Evolutionary conservation across 1,284 basidiomycete species (phyloP).

Genomic region (Austropuccinia psidii): DNA sequence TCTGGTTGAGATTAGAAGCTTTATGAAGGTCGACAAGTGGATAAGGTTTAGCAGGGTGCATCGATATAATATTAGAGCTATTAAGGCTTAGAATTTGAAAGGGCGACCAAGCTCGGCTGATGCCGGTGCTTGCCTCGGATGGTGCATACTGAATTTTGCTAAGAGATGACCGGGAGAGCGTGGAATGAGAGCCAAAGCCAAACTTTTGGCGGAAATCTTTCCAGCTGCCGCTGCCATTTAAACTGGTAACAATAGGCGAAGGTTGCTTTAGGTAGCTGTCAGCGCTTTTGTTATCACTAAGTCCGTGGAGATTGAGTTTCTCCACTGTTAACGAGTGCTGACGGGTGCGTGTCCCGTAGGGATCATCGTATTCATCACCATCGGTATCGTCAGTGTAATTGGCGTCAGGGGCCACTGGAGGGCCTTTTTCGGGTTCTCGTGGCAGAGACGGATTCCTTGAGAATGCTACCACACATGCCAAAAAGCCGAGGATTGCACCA

Average conservation of each 20-base stretch:
- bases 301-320: slow-evolving; percentile 19
- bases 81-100: slow-evolving; percentile 19
- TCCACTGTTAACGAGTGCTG: slow-evolving; percentile 17
- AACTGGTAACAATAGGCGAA: background rate
- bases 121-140: slow-evolving; percentile 1
- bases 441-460: slow-evolving; percentile 26
- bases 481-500: slow-evolving; percentile 24
- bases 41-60: background rate
- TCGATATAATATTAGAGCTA: background rate
- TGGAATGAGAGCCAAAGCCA: background rate
- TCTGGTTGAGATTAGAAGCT: background rate
- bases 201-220: background rate
- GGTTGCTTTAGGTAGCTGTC: background rate
- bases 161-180: background rate
- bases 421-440: slow-evolving; percentile 14
- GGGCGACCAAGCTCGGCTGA: background rate
- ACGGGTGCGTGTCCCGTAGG: background rate
- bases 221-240: background rate
- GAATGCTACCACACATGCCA: slow-evolving; percentile 32
- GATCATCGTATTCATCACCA: slow-evolving; percentile 12
- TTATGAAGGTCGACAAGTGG: background rate
- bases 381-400: background rate
- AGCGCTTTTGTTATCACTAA: background rate
- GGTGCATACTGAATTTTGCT: background rate
- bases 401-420: background rate